Conservation (phyloP, 805 yeast species). For the Scheffersomyces ergatensis region DNA sequence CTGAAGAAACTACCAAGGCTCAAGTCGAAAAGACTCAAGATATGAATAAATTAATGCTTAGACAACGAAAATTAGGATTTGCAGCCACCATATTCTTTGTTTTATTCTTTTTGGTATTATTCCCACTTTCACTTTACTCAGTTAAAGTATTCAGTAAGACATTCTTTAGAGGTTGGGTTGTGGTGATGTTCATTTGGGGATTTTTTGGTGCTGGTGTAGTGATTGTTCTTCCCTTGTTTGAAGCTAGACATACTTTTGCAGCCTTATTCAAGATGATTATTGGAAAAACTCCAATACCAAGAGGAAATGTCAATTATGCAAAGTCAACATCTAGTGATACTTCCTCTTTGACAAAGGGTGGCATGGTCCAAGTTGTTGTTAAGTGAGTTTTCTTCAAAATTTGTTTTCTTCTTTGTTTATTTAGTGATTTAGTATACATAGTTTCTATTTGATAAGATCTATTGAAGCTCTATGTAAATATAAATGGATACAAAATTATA, state of each 20-base stretch:
- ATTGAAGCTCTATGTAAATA: too few species aligned
- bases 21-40: conserved; percentile 16
- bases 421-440: too few species aligned
- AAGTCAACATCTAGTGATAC: neutral
- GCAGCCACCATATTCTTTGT: conserved; percentile 13
- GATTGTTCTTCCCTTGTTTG: conserved; percentile 66
- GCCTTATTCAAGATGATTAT: conserved; percentile 41
- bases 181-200: conserved; percentile 79
- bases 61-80: conserved; percentile 22
- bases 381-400: neutral
- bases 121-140: conserved; percentile 94
- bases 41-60: conserved; percentile 18
- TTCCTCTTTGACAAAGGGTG: neutral
- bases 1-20: conserved; percentile 23
- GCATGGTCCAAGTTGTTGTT: neutral
- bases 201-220: conserved; percentile 65
- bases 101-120: conserved; percentile 57
- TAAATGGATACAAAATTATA: too few species aligned
- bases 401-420: too few species aligned
- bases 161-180: conserved; percentile 89
- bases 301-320: conserved; percentile 4
- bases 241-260: conserved; percentile 67
- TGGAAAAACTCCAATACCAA: conserved; percentile 1
- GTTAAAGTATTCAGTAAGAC: conserved; percentile 69
- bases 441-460: too few species aligned